A percentile compares a stretch with the other conserved stretches of the same genome.
Evolutionary conservation across 176 grass and related monocot species (phyloP).

Genomic region (Aegilops bicornis): DNA sequence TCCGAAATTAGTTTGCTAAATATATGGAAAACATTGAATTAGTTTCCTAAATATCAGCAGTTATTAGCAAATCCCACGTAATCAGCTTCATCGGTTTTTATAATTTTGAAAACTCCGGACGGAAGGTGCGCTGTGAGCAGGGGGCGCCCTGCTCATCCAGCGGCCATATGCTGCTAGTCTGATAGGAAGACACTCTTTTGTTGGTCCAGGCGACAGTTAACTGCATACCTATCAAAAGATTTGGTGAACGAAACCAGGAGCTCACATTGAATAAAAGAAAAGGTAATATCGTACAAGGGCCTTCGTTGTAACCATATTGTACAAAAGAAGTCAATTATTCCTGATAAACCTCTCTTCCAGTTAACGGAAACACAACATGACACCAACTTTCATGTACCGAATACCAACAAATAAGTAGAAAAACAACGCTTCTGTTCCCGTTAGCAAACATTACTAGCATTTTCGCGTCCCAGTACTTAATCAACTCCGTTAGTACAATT

Average conservation of each 20-base stretch:
- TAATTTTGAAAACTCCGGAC: too few relatives aligned
- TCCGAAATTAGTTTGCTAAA: too few relatives aligned
- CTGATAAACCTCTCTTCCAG: not conserved
- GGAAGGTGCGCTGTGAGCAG: too few relatives aligned
- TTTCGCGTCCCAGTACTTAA: slow-evolving; percentile 28
- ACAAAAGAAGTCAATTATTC: not conserved
- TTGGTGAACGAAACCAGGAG: not conserved
- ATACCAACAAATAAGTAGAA: not conserved
- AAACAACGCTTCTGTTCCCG: not conserved
- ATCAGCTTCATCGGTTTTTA: too few relatives aligned
- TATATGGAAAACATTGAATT: too few relatives aligned
- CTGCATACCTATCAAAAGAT: not conserved
- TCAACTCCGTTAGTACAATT: slow-evolving; percentile 47
- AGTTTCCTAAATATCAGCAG: too few relatives aligned
- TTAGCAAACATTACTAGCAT: slow-evolving; percentile 26
- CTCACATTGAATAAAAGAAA: not conserved
- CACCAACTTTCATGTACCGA: not conserved
- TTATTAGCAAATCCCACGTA: too few relatives aligned
- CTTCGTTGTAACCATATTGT: not conserved
- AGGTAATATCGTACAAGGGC: not conserved
- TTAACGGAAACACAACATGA: not conserved
- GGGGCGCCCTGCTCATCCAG: too few relatives aligned
- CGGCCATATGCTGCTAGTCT: too few relatives aligned
- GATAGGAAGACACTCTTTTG: too few relatives aligned
- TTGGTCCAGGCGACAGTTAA: not conserved